Evolutionary conservation across 495 filamentous ascomycete species (phyloP).

Genomic region (Hypoxylon fragiforme): DNA sequence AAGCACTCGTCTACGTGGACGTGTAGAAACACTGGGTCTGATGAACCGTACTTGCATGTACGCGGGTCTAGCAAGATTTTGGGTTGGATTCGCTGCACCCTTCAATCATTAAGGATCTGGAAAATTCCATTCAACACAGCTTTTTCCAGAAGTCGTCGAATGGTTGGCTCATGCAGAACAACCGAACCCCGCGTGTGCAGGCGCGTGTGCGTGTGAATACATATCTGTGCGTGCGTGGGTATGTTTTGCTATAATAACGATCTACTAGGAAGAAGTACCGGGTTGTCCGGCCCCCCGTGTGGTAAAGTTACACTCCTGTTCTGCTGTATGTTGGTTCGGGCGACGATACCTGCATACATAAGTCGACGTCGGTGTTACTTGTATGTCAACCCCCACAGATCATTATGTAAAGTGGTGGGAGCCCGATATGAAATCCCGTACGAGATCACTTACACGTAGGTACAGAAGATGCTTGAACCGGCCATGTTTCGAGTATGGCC

Average conservation of each 20-base stretch:
- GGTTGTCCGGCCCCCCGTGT: constrained; percentile 35
- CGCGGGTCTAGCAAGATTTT: constrained; percentile 22
- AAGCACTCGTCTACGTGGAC: constrained; percentile 27
- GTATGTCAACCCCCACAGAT: constrained; percentile 35
- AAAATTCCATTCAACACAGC: constrained; percentile 27
- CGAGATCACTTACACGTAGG: not conserved
- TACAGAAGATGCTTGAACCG: not conserved
- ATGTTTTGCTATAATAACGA: constrained; percentile 32
- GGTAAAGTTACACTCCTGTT: constrained; percentile 29
- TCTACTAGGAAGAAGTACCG: constrained; percentile 38
- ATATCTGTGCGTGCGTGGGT: constrained; percentile 10
- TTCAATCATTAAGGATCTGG: constrained; percentile 33
- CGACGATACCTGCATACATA: constrained; percentile 30
- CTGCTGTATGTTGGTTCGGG: constrained; percentile 31
- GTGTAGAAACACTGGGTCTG: constrained; percentile 28
- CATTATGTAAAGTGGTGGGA: constrained; percentile 31
- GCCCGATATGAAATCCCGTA: constrained; percentile 16
- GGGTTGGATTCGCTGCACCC: constrained; percentile 32
- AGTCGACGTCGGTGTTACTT: constrained; percentile 29
- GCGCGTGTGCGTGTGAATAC: not conserved
- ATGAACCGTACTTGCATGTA: constrained; percentile 13
- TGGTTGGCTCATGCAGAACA: constrained; percentile 30
- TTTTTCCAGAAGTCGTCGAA: constrained; percentile 24
- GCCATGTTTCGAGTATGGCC: not conserved
- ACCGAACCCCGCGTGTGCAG: constrained; percentile 5